Evolutionary conservation across 441 rosid species (phyloP), one percentile per base, ranked within the genome.

Genomic region (Adansonia gregorii): DNA sequence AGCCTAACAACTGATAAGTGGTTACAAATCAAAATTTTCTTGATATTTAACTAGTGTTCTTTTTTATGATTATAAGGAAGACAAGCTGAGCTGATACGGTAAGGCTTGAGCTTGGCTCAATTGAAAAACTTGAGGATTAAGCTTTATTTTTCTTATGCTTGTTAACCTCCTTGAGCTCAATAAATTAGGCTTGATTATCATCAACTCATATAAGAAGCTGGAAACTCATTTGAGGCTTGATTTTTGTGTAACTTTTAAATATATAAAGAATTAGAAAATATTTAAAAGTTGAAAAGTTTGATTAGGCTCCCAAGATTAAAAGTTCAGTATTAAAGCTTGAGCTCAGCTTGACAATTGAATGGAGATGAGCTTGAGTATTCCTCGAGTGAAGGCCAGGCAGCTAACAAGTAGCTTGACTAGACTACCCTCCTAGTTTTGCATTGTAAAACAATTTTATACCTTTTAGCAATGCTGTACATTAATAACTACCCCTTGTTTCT

Each of bases 91-190:
- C 19, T 5, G 67, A 27, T 61, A 9, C 7, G 6, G 9, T 31
- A 22, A 61, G 41, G 8, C 17, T 61, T 27, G 71, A n/a, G 27
- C 52, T 41, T 17, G 6, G 52, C 71, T 66, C 3, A 7, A 31
- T 61, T 61, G 67, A 6, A 41, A 63, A 41, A 41, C 48, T 39
- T 0, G 27, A 66, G 27, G 71, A 14, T 17, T 17, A 14, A 41
- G 52, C 51, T 43, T 8, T 41, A 93, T 82, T 92, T 93, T 84
- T 93, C 56, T 63, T 63, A 15, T 39, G 19, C 69, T 39, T 4
- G 6, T 39, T 65, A 24, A 41, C 46, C 67, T 63, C 35, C 24
- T 65, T 39, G 22, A 39, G 69, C 46, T 39, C 1, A 2, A 8
- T 8, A 8, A 35, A 31, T 31, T 20, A 9, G 24, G 31, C 35